These are phyloP conservation scores for Alloteropsis semialata DNA, from an alignment of 176 grass and related monocot genomes.

Conservation along the genomic window DNA sequence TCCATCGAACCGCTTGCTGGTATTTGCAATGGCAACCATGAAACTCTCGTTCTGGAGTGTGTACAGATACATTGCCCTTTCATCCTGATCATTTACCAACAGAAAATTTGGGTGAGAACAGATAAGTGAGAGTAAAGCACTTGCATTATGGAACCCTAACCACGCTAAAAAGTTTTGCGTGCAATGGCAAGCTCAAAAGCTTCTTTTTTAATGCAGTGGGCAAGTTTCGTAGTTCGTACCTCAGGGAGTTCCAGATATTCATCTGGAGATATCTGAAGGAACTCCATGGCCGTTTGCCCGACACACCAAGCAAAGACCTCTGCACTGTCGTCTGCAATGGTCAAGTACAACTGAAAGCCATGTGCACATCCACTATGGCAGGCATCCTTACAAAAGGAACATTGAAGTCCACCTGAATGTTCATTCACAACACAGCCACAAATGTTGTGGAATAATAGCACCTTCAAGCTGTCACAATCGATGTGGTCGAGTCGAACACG, in stretches of 20 bases:
- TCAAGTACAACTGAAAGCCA: slow-evolving; percentile 73
- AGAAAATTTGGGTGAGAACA: slow-evolving; percentile 14
- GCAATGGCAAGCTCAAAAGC: neutral
- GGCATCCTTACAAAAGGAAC: slow-evolving; percentile 59
- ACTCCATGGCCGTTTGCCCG: slow-evolving; percentile 74
- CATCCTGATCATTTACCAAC: slow-evolving; percentile 63
- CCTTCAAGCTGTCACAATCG: slow-evolving; percentile 55
- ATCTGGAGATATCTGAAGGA: slow-evolving; percentile 88
- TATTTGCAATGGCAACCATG: slow-evolving; percentile 66
- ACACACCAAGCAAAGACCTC: slow-evolving; percentile 67
- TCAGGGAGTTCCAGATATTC: slow-evolving; percentile 76
- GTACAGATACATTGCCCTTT: slow-evolving; percentile 86
- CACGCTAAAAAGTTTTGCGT: neutral
- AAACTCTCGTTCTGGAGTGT: slow-evolving; percentile 74
- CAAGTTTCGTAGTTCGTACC: slow-evolving; percentile 37
- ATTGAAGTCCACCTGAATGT: slow-evolving; percentile 44
- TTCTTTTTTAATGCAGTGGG: neutral
- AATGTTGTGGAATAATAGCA: slow-evolving; percentile 51
- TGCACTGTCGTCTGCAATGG: slow-evolving; percentile 62
- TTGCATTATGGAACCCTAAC: neutral
- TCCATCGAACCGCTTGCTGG: slow-evolving; percentile 27
- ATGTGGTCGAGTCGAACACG: slow-evolving; percentile 53
- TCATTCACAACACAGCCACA: slow-evolving; percentile 59
- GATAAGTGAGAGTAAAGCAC: neutral
- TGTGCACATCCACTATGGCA: slow-evolving; percentile 39